phyloP scores from a whole-genome alignment of 2,329 filamentous ascomycete species.

The Diaporthe citri region DNA sequence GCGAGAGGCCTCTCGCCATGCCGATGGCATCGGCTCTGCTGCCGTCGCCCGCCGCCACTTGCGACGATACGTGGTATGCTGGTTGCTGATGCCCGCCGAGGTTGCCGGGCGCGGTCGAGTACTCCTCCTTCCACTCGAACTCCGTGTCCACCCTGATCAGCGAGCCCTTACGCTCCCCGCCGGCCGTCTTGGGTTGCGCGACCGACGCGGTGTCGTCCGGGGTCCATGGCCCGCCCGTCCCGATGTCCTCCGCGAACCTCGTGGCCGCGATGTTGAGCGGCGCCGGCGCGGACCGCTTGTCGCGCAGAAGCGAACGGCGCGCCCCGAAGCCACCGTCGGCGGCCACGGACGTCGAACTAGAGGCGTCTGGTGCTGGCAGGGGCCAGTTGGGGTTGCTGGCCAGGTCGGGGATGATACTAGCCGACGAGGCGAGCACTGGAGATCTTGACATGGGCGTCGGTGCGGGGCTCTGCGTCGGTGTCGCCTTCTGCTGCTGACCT shows the following conservation, averaged over 20 bases:
- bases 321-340: conserved; percentile 26
- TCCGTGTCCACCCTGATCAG: conserved; percentile 14
- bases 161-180: conserved; percentile 11
- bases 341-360: neutral
- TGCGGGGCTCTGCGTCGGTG: neutral
- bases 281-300: conserved; percentile 36
- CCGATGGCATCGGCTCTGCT: conserved; percentile 47
- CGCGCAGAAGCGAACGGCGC: conserved; percentile 5
- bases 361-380: conserved; percentile 29
- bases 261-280: conserved; percentile 39
- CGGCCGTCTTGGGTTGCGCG: conserved; percentile 13
- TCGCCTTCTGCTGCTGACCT: conserved; percentile 12
- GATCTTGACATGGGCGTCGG: conserved; percentile 34
- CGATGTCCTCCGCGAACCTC: conserved; percentile 29
- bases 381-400: conserved; percentile 38
- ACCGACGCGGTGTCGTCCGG: neutral
- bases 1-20: conserved; percentile 50
- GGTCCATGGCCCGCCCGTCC: conserved; percentile 30
- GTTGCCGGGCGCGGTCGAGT: neutral
- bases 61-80: neutral
- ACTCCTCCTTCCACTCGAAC: conserved; percentile 32
- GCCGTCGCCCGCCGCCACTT: neutral
- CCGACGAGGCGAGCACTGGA: conserved; percentile 34
- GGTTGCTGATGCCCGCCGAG: neutral
- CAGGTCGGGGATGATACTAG: conserved; percentile 25